Evolutionary conservation across 2,329 filamentous ascomycete species (phyloP), one percentile per base, ranked within the genome.

Genomic region (Diplodia sapinea): DNA sequence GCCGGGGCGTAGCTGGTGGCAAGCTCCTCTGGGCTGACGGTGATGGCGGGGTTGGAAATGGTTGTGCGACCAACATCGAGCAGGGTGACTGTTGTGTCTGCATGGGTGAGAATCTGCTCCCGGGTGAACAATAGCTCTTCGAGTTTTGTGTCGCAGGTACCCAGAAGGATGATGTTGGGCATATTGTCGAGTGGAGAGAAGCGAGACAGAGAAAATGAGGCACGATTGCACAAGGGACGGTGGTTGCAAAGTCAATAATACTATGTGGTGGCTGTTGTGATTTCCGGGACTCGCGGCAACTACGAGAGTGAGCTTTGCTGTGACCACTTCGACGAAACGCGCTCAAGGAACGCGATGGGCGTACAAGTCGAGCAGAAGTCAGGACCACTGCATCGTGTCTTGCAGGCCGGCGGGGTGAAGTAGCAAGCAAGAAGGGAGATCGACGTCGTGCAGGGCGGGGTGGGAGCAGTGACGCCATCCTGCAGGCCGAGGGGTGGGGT

Each of bases 71-170:
- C 88, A 3, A 87, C 84, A 70, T 89, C 87, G 67, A 88, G 80
- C 31, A 88, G 72, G 4, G 82, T 80, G 9, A 86, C 81, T 17
- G 74, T 71, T 20, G 75, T 74, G 11, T 68, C 70, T 57, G 72
- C 70, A 65, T 72, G 70, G 56, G 71, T 67, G 59, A 80, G 67
- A 66, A 88, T 83, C 49, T 81, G 79, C 3, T 81, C 75, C 56
- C 82, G 82, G 2, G 89, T 77, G 72, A 84, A 89, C 3, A 86
- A 76, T 0, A 89, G 79, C 73, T 90, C 87, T 5, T 83, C 75
- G 12, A 88, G 79, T 73, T 90, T 91, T 38, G 87, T 89, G 72
- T 91, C 88, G 72, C 85, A 88, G 15, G 87, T 90, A 23, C 88
- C 88, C 26, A 90, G 75, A 15, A 89, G 76, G 62, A 85, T 79